Conservation (phyloP, 148 eudicot species). For the Diospyros lotus region DNA sequence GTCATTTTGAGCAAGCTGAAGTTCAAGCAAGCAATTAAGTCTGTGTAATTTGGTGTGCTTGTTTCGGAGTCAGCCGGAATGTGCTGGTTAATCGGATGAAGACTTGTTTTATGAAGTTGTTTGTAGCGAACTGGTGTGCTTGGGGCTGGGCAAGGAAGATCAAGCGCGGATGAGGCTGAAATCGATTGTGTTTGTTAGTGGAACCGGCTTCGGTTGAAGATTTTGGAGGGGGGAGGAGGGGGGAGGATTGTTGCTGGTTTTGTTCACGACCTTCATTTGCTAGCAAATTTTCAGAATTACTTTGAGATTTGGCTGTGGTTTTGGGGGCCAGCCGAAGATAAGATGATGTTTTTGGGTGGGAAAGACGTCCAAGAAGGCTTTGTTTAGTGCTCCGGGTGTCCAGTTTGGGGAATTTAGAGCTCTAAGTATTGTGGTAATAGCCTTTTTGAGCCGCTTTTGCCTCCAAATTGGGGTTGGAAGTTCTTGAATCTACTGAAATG, state of each 20-base stretch:
- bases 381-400: slow-evolving; percentile 4
- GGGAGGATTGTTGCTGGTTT: background rate
- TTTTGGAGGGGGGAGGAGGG: slow-evolving; percentile 9
- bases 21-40: slow-evolving; percentile 1
- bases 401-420: slow-evolving; percentile 10
- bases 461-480: background rate
- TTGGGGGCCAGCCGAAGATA: slow-evolving; percentile 14
- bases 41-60: background rate
- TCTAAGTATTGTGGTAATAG: slow-evolving; percentile 7
- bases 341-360: slow-evolving; percentile 17
- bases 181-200: slow-evolving; percentile 29
- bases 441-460: slow-evolving; percentile 9
- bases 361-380: slow-evolving; percentile 13
- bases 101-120: slow-evolving; percentile 10
- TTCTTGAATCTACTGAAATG: slow-evolving; percentile 30
- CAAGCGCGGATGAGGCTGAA: slow-evolving; percentile 41
- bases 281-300: background rate
- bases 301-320: slow-evolving; percentile 17
- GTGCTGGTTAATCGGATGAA: slow-evolving; percentile 4
- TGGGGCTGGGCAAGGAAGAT: slow-evolving; percentile 32
- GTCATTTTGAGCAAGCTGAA: background rate
- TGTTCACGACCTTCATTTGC: slow-evolving; percentile 7
- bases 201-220: slow-evolving; percentile 43
- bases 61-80: slow-evolving; percentile 15
- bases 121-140: slow-evolving; percentile 4